phyloP scores from a whole-genome alignment of 345 rosid genomes.

The Nasturtium officinale region DNA sequence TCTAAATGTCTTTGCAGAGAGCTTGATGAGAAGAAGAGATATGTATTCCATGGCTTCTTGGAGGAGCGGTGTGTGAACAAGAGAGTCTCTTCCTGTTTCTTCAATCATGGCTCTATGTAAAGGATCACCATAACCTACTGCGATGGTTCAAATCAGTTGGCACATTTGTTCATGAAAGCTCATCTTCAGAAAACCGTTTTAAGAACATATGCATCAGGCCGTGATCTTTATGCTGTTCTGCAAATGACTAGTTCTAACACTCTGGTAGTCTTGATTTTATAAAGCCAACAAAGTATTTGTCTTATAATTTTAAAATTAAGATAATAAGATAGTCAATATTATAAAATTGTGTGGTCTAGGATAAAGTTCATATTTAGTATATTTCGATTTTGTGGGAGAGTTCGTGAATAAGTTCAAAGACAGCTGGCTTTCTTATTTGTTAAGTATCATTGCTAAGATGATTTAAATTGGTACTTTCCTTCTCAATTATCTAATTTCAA shows the following conservation, averaged over 20 bases:
- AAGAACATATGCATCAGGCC: constrained; percentile 7
- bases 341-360: too few relatives aligned
- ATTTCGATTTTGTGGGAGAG: neutral
- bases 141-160: constrained; percentile 89
- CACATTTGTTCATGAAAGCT: constrained; percentile 52
- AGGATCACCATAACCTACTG: constrained; percentile 73
- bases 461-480: too few relatives aligned
- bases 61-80: constrained; percentile 83
- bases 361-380: neutral
- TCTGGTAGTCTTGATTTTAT: too few relatives aligned
- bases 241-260: neutral
- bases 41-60: constrained; percentile 69
- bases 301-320: neutral
- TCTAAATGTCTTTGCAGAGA: constrained; percentile 52
- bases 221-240: neutral
- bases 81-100: constrained; percentile 83
- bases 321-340: neutral
- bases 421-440: constrained; percentile 19
- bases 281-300: neutral
- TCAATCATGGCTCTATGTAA: constrained; percentile 91
- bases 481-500: too few relatives aligned
- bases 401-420: neutral
- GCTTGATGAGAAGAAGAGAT: constrained; percentile 75
- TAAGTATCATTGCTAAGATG: too few relatives aligned
- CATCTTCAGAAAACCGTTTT: constrained; percentile 30